Evolutionary conservation across 208 protist species (phyloP), one percentile per base, ranked within the genome.

Genomic region (Spongospora subterranea): DNA sequence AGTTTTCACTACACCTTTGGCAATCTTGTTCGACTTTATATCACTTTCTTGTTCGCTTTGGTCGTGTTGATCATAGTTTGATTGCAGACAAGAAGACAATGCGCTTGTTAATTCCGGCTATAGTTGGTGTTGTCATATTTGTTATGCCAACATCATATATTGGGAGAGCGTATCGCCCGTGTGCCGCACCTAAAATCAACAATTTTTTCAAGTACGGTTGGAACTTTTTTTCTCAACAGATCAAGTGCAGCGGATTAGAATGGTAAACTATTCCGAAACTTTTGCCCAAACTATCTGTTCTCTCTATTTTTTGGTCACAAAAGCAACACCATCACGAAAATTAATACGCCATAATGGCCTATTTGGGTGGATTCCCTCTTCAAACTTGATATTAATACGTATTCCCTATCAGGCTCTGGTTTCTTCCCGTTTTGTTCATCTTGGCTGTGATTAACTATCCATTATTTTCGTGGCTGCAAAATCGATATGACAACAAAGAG

Each of bases 401-500:
- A 6, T 60, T 24, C 50, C 13, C 24, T 60, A 60, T 60, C 50
- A 60, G 50, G 50, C 50, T 60, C 50, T 60, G 71, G 71, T 82
- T 82, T 43, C 71, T 82, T 45, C 35, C 71, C 17, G 71, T 82
- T 20, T 43, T 35, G n/a, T 82, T 82, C n/a, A 43, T 43, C 71
- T n/a, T 82, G 71, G 6, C 71, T 43, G 71, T 82, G 6, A n/a
- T 82, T 43, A 82, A 82, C n/a, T 43, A 39, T 43, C 71, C 71
- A n/a, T 60, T 60, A 24, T 60, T 60, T 24, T 60, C 50, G n/a
- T n/a, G n/a, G n/a, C n/a, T n/a, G n/a, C n/a, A n/a, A n/a, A n/a
- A n/a, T n/a, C n/a, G n/a, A n/a, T n/a, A n/a, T n/a, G n/a, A n/a
- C n/a, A n/a, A n/a, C n/a, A n/a, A n/a, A n/a, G n/a, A n/a, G n/a